Evolutionary conservation across 805 yeast genomes (phyloP), one percentile per base, ranked within the genome.

Genomic region (Yamadazyma kitorensis): DNA sequence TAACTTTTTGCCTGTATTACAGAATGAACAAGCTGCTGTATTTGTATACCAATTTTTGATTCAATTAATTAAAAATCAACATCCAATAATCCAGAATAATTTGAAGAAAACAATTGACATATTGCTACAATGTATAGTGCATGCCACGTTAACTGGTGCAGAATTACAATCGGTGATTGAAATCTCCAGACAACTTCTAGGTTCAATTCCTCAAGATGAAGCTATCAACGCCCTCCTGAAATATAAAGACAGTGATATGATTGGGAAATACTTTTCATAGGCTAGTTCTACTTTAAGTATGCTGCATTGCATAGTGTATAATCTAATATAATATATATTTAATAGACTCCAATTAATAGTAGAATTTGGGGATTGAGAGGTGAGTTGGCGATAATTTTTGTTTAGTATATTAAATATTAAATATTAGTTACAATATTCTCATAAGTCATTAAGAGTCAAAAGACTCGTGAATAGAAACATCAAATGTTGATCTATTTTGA

Each of bases 21-120:
- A 78, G 47, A 97, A 93, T 56, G 83, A 79, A 26, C 93, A 85
- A 46, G 95, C 95, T 4, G 97, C 97, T 4, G 79, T 87, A 11
- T 86, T 73, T 57, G 79, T 86, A 13, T 93, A 87, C 62, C 70
- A 73, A 47, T 89, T 86, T 54, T 66, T 89, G 44, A 64, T 80
- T 6, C 83, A 82, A 41, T 66, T 89, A 51, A 81, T 88, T 26
- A 81, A 80, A 32, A 72, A 70, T 34, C 72, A 76, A 33, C 88
- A 86, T 42, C 54, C 63, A 2, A 64, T 74, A 4, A 74, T 86
- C 22, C 54, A 61, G 13, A 55, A 55, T 17, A 79, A 80, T 40
- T 57, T 78, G 5, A 80, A 82, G 11, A 70, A 73, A 41, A 76
- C 81, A 8, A 74, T 87, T 25, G 86, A 82, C 34, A 64, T 74